Evolutionary conservation across 2,329 filamentous ascomycete species (phyloP), one percentile per base, ranked within the genome.

Genomic region (Colletotrichum simmondsii): DNA sequence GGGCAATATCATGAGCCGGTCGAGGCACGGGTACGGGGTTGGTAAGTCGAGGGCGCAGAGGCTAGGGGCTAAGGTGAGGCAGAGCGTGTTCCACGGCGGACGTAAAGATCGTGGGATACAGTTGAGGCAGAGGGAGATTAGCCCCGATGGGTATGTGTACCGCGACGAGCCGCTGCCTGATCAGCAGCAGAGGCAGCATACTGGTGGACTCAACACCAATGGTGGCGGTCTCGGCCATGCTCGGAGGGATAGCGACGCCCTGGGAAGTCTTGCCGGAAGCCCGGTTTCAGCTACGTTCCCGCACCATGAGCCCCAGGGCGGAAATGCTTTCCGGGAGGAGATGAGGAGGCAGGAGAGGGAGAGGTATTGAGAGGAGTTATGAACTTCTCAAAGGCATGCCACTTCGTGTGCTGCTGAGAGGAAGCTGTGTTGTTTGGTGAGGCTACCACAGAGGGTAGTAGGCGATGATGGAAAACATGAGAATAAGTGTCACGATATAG

Each of bases 1-100:
- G 59, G 88, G 86, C 65, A 88, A 86, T 76, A 81, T 90, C 80
- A 87, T 89, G 84, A 82, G 85, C 76, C 84, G 87, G 63, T 75
- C 76, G 54, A 80, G 83, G 37, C 77, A 83, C 74, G 85, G 87
- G 53, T 88, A 88, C 79, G 85, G 86, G 71, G 80, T 84, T 69
- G 78, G 81, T 64, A 80, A 80, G 77, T 79, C 77, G 58, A 81
- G 81, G 68, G 81, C 79, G 73, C 78, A 83, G 73, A 81, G 85
- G 73, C 75, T 80, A 68, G 77, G 79, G 46, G 74, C 53, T 14
- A 58, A 58, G 24, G 78, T 74, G 78, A 82, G 65, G 80, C 83
- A 64, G 78, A 82, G 68, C 68, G 63, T 73, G 11, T 71, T 73
- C 52, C 68, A 57, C 71, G 61, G 56, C 28, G 42, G 42, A 8